These are phyloP conservation scores for Suaeda aralocaspica DNA, from an alignment of 148 eudicot species.

Conservation along the genomic window DNA sequence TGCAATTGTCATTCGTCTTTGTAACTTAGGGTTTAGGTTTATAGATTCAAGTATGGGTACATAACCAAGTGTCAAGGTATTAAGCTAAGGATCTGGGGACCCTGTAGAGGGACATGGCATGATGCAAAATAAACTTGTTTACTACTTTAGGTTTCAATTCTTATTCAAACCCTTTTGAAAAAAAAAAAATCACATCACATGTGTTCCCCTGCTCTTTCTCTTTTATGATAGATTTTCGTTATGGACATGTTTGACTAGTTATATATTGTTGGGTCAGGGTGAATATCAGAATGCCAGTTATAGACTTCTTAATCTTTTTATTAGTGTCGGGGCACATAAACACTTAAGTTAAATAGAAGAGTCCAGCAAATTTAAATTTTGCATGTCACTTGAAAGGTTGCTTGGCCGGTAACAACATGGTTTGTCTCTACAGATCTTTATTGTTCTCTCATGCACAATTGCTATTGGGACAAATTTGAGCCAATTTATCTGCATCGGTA, in stretches of 20 bases:
- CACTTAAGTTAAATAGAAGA: neutral
- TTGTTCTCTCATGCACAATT: slow-evolving; percentile 74
- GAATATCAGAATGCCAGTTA: neutral
- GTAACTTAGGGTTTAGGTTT: neutral
- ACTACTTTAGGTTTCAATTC: neutral
- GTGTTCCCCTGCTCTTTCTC: neutral
- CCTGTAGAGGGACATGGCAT: neutral
- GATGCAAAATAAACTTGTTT: too few species aligned
- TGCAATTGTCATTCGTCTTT: neutral
- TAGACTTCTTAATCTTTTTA: too few species aligned
- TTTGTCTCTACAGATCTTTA: slow-evolving; percentile 46
- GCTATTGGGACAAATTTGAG: slow-evolving; percentile 92
- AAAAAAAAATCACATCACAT: too few species aligned
- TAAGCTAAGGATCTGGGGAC: neutral
- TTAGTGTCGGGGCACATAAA: neutral
- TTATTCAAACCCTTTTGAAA: neutral
- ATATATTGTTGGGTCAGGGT: neutral
- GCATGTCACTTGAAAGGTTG: neutral
- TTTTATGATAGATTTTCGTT: neutral
- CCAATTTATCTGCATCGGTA: slow-evolving; percentile 92
- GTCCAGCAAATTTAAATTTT: neutral
- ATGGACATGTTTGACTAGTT: neutral
- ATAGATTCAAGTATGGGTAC: neutral
- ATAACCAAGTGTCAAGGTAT: neutral
- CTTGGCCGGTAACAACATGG: slow-evolving; percentile 16